A percentile compares a stretch with the other conserved stretches of the same genome.
phyloP scores from a whole-genome alignment of 306 rosid species.

The Lagenaria siceraria region DNA sequence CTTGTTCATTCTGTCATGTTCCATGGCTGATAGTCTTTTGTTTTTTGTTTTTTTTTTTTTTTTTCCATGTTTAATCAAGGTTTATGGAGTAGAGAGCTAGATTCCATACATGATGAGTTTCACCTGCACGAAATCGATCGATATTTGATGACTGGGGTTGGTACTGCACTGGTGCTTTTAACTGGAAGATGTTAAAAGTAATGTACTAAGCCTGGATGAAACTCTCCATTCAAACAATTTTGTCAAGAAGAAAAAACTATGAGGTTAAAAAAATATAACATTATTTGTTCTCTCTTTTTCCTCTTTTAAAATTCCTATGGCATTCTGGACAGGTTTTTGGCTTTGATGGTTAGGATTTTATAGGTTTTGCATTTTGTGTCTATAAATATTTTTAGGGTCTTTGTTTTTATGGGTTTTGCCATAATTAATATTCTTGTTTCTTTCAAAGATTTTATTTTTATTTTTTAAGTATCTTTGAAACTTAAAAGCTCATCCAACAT shows the following conservation, averaged over 20 bases:
- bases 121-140: neutral
- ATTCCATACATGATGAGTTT: neutral
- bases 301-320: neutral
- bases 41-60: neutral
- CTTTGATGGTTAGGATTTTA: neutral
- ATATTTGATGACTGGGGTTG: neutral
- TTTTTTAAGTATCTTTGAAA: too few relatives aligned
- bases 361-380: neutral
- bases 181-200: neutral
- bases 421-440: too few relatives aligned
- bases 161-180: neutral
- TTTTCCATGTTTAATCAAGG: neutral
- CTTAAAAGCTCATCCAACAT: too few relatives aligned
- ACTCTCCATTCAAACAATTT: constrained; percentile 8
- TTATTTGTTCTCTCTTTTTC: neutral
- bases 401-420: too few relatives aligned
- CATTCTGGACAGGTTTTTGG: neutral
- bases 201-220: constrained; percentile 2
- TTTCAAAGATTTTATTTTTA: too few relatives aligned
- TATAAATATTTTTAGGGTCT: too few relatives aligned
- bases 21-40: neutral
- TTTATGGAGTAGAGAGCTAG: neutral
- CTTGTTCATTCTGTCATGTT: neutral
- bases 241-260: neutral
- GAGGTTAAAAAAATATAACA: neutral